These are phyloP conservation scores for Bipolaris oryzae DNA, from an alignment of 2,329 filamentous ascomycete species.

Conservation along the genomic window DNA sequence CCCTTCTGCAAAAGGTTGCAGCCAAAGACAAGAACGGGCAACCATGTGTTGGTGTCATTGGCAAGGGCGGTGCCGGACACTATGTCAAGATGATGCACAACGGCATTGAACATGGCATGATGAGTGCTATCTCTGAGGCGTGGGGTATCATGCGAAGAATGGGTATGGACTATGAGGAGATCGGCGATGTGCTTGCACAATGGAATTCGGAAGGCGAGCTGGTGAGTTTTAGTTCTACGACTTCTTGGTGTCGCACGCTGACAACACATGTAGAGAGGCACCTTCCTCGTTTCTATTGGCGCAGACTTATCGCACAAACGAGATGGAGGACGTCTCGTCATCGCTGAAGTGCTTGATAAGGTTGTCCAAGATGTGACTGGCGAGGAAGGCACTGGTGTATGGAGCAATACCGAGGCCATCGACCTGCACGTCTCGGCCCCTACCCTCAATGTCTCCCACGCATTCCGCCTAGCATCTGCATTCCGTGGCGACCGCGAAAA, in stretches of 20 bases:
- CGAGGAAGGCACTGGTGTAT: slow-evolving; percentile 70
- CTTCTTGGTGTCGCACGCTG: background rate
- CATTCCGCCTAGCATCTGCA: slow-evolving; percentile 67
- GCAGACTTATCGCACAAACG: slow-evolving; percentile 64
- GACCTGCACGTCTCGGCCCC: slow-evolving; percentile 67
- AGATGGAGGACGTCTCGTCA: slow-evolving; percentile 55
- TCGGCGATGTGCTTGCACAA: slow-evolving; percentile 62
- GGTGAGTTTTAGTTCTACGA: slow-evolving; percentile 33
- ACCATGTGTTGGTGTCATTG: slow-evolving; percentile 66
- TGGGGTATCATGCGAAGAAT: slow-evolving; percentile 68
- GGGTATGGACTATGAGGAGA: slow-evolving; percentile 64
- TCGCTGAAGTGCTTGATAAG: slow-evolving; percentile 70
- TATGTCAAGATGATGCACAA: slow-evolving; percentile 81
- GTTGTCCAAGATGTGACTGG: slow-evolving; percentile 72
- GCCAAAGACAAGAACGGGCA: slow-evolving; percentile 66
- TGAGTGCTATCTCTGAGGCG: slow-evolving; percentile 67
- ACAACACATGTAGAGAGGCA: slow-evolving; percentile 51
- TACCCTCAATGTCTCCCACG: slow-evolving; percentile 68
- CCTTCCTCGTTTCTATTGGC: slow-evolving; percentile 68
- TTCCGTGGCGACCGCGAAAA: slow-evolving; percentile 62
- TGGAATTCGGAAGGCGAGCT: slow-evolving; percentile 68
- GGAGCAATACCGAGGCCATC: slow-evolving; percentile 68
- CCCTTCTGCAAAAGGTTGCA: slow-evolving; percentile 65
- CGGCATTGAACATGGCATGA: slow-evolving; percentile 75
- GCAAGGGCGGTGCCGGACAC: slow-evolving; percentile 68